These are phyloP conservation scores for Escallonia herrerae DNA, from an alignment of 129 eudicot genomes.

Conservation along the genomic window DNA sequence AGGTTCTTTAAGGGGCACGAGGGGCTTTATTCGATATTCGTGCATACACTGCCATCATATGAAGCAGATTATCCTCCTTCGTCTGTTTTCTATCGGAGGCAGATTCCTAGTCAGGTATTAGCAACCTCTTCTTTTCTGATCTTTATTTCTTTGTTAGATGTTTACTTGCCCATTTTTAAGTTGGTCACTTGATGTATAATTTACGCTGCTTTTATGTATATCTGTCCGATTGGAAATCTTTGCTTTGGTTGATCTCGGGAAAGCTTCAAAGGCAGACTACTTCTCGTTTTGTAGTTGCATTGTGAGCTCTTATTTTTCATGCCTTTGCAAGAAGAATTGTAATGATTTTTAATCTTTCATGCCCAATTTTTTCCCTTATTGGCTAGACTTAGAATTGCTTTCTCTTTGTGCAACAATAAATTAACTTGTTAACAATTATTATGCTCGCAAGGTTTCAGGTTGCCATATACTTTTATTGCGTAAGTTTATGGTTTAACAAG, in stretches of 20 bases:
- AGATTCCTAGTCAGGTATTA: conserved; percentile 78
- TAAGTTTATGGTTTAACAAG: background rate
- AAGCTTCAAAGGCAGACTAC: background rate
- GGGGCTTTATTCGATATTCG: conserved; percentile 58
- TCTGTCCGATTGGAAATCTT: no score
- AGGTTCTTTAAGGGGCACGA: conserved; percentile 65
- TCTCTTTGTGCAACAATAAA: background rate
- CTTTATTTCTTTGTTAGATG: conserved; percentile 6
- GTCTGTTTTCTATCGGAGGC: conserved; percentile 59
- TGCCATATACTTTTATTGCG: background rate
- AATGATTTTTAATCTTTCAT: background rate
- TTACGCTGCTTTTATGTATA: no score
- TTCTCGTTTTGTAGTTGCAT: background rate
- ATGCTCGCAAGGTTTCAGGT: background rate
- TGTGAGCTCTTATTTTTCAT: background rate
- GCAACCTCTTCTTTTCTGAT: conserved; percentile 8
- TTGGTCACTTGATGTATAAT: no score
- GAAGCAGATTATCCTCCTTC: conserved; percentile 36
- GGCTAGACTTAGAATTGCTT: background rate
- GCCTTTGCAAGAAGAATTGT: background rate
- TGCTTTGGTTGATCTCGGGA: no score
- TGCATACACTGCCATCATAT: conserved; percentile 70
- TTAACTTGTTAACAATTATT: background rate
- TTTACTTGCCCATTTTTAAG: no score
- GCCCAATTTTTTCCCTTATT: background rate